These are phyloP conservation scores for Zasmidium citrigriseum DNA, from an alignment of 2,329 filamentous ascomycete genomes.

Conservation along the genomic window DNA sequence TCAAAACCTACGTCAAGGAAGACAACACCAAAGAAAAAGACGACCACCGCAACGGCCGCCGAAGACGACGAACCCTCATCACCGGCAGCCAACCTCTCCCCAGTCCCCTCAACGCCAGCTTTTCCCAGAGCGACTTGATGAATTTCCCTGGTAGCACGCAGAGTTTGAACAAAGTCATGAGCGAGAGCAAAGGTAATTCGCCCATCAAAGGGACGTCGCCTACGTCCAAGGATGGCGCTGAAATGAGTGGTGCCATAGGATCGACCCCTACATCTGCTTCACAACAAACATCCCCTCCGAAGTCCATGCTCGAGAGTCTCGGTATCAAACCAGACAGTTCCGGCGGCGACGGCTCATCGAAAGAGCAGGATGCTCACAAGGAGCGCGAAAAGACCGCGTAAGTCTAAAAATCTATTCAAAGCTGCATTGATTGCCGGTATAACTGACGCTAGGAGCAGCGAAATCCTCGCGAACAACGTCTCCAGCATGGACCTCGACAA, in stretches of 20 bases:
- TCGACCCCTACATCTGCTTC: slow-evolving; percentile 28
- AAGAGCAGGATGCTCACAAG: slow-evolving; percentile 60
- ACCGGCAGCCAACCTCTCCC: slow-evolving; percentile 95
- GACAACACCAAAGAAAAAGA: slow-evolving; percentile 69
- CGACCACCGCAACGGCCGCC: slow-evolving; percentile 86
- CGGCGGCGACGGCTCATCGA: slow-evolving; percentile 11
- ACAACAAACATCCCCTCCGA: slow-evolving; percentile 36
- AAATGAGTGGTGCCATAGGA: slow-evolving; percentile 59
- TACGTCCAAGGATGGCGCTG: slow-evolving; percentile 43
- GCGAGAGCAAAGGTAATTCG: slow-evolving; percentile 64
- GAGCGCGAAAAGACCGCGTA: slow-evolving; percentile 93
- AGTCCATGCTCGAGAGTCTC: slow-evolving; percentile 62
- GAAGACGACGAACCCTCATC: slow-evolving; percentile 88
- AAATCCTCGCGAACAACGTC: slow-evolving; percentile 87
- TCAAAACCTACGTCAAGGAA: slow-evolving; percentile 91
- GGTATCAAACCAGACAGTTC: slow-evolving; percentile 47
- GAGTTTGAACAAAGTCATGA: slow-evolving; percentile 82
- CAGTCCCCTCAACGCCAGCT: slow-evolving; percentile 89
- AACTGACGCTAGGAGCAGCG: slow-evolving; percentile 44
- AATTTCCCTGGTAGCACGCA: slow-evolving; percentile 61
- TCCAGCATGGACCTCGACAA: slow-evolving; percentile 94
- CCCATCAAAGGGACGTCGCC: slow-evolving; percentile 45
- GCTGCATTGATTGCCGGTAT: slow-evolving; percentile 16
- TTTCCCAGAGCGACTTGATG: slow-evolving; percentile 73
- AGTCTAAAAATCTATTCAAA: slow-evolving; percentile 41